Base-by-base conservation (phyloP, 495 filamentous ascomycete species). In the Trichoderma virens region DNA sequence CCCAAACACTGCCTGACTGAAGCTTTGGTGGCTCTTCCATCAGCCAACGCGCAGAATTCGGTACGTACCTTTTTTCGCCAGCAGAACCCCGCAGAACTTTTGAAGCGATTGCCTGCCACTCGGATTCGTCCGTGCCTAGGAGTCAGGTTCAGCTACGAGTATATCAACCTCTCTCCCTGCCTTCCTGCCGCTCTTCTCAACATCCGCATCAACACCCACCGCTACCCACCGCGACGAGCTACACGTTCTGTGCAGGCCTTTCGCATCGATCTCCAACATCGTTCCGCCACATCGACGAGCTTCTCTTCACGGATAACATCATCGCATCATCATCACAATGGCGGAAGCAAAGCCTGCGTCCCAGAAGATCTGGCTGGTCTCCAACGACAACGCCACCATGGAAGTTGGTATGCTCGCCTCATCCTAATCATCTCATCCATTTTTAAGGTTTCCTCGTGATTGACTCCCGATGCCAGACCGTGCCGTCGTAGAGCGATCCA, bases 401-500 rank as follows among this genome's bases (percentile, higher is more conserved):
- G 64, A 71, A 43, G 69, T 75, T 20, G 72, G 72, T 74, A 69
- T 65, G 72, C 9, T 71, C n/a, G 8, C 43, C 32, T 51, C 32
- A 38, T 2, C 3, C 25, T n/a, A 25, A 68, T 64, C 68, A 65
- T 47, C 31, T 18, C 59, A 13, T 61, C 9, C 23, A 14, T 20
- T n/a, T 20, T 30, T 20, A 23, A 13, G 23, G 27, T 2, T 3
- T 3, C 2, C 20, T 47, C 7, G 23, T 14, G 27, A 25, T 11
- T 43, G 7, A 39, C n/a, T 5, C 6, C 7, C 38, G 5, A 30
- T 43, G 60, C 67, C 68, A 91, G 93, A 95, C 62, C 90, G 91
- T 66, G 79, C 83, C 31, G 89, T 97, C 61, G 92, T 91, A 59
- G 92, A 97, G 79, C 90, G 93, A 60, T 96, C 92, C 7, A 83